Conservation (phyloP, 2,329 filamentous ascomycete species). For the Apiospora malaysiana region DNA sequence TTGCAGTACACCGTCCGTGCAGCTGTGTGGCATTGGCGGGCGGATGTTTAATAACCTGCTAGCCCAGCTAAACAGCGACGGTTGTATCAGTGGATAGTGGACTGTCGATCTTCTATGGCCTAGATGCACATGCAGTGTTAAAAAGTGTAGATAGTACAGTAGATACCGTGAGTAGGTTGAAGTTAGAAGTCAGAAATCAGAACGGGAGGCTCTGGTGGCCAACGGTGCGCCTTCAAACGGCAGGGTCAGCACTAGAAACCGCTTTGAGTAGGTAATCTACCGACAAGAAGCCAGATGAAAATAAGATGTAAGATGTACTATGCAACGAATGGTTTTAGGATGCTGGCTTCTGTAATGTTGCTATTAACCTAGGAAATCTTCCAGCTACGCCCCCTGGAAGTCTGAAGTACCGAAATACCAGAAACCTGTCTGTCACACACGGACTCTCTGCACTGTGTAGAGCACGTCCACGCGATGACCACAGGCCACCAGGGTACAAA, state of each 20-base stretch:
- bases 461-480: background rate
- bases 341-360: conserved; percentile 2
- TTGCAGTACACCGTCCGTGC: conserved; percentile 9
- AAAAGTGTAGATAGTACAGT: too few species aligned
- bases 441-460: background rate
- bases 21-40: background rate
- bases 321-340: background rate
- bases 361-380: background rate
- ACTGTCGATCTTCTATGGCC: background rate
- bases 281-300: background rate
- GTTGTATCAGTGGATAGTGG: conserved; percentile 17
- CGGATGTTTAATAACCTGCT: conserved; percentile 15
- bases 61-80: conserved; percentile 12
- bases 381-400: background rate
- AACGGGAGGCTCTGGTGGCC: conserved; percentile 10
- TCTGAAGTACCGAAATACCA: background rate
- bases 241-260: background rate
- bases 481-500: background rate
- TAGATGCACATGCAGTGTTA: too few species aligned
- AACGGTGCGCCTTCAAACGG: conserved; percentile 8
- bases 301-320: background rate
- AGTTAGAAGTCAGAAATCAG: background rate
- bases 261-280: background rate
- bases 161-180: background rate
- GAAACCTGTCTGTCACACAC: background rate